Base-by-base conservation (phyloP, 441 rosid genomes). In the Eruca vesicaria region DNA sequence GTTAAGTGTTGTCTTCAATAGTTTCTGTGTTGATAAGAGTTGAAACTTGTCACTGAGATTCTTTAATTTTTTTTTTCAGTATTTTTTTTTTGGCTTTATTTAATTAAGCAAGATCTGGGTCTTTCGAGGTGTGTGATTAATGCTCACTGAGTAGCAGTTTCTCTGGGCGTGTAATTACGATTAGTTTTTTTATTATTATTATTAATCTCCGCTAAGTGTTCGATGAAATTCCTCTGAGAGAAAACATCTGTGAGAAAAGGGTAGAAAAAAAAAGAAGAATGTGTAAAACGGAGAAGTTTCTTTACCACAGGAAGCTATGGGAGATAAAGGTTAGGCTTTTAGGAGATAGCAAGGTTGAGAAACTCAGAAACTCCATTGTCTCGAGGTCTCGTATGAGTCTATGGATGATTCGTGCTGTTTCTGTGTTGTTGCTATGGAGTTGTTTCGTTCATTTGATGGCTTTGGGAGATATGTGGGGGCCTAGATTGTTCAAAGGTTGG, bases 391-490 rank as follows among this genome's bases (percentile, higher is more conserved):
- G 84, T 67, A 63, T 74, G 76, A 88, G 82, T 80, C 21, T 85
- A 57, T 90, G 92, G 93, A 85, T 84, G 86, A 72, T 86, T 9
- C 80, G 95, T 59, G 91, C 80, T 56, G 79, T 84, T 45, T 84
- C 89, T 0, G 55, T 80, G 1, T 71, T 82, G 66, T 65, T 88
- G 80, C 69, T 90, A 1, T 88, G 92, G 95, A 85, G 85, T 32
- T 86, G 89, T 58, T 76, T 86, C 14, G 83, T 85, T 78, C 92
- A 90, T 70, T 76, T 90, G 79, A 79, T 84, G 85, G 84, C 95
- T 35, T 15, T 85, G 26, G 87, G 90, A 33, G 92, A 85, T 48
- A 81, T 89, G 74, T 88, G 92, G 92, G 86, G 89, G 41, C 92
- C 95, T 2, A 75, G 85, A 63, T 38, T 90, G 68, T 82, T 86